These are phyloP conservation scores for Bauhinia variegata DNA, from an alignment of 306 rosid genomes.

Conservation along the genomic window DNA sequence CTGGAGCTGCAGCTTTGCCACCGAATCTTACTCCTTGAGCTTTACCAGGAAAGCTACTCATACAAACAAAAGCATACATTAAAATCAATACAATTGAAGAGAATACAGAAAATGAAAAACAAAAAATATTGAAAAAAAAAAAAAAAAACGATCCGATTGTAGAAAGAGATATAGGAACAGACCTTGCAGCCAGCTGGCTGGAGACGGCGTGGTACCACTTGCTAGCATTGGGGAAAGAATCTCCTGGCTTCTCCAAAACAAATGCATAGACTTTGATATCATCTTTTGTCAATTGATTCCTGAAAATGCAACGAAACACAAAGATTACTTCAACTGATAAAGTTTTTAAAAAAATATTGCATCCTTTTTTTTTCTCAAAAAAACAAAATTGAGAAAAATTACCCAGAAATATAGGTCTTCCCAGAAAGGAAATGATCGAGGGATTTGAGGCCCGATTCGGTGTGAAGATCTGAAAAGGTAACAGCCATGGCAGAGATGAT, in stretches of 20 bases:
- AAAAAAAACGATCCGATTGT: not conserved
- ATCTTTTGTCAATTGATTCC: conserved; percentile 73
- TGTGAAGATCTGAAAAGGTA: conserved; percentile 83
- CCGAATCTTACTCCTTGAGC: conserved; percentile 67
- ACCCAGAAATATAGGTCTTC: conserved; percentile 79
- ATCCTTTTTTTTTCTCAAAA: not conserved
- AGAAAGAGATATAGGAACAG: conserved; percentile 9
- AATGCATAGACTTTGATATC: conserved; percentile 77
- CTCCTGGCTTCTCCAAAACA: conserved; percentile 59
- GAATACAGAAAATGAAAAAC: not conserved
- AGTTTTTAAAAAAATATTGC: not conserved
- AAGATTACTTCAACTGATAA: conserved; percentile 15
- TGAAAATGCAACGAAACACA: conserved; percentile 34
- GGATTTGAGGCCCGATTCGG: conserved; percentile 76
- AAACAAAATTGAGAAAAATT: not conserved
- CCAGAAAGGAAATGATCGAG: conserved; percentile 69
- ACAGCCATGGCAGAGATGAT: conserved; percentile 50
- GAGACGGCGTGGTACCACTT: conserved; percentile 75
- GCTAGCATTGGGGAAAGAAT: conserved; percentile 55
- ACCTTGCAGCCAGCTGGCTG: conserved; percentile 64
- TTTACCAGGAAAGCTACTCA: conserved; percentile 70
- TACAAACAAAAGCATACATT: conserved; percentile 5
- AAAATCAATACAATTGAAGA: not conserved
- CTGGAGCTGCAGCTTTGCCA: conserved; percentile 47
- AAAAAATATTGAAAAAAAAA: not conserved